phyloP scores from a whole-genome alignment of 2,329 filamentous ascomycete genomes.

The Xylariales sp. region DNA sequence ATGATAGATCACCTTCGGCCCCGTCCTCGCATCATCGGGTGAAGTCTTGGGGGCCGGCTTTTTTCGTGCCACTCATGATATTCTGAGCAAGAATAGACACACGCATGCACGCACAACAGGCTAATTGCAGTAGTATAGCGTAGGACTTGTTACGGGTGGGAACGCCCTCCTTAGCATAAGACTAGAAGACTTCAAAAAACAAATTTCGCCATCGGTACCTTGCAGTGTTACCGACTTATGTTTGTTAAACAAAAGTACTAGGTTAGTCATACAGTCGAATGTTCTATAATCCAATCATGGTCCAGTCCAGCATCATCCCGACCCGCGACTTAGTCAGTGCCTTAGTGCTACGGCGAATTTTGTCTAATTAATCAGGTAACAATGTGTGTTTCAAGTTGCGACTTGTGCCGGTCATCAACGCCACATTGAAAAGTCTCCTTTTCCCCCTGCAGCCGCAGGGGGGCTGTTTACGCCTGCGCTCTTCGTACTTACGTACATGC shows the following conservation, averaged over 20 bases:
- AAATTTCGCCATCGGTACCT: too few relatives aligned
- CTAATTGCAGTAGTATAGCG: background rate
- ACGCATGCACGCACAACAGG: background rate
- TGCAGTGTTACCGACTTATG: too few relatives aligned
- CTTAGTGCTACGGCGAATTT: background rate
- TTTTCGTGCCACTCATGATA: background rate
- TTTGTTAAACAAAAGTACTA: too few relatives aligned
- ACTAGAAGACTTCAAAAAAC: too few relatives aligned
- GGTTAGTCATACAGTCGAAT: too few relatives aligned
- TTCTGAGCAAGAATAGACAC: constrained; percentile 24
- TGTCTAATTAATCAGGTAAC: constrained; percentile 16
- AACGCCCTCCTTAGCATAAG: background rate
- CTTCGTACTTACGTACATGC: background rate
- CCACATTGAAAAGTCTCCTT: constrained; percentile 13
- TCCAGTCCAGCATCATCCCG: background rate
- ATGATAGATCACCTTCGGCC: constrained; percentile 1
- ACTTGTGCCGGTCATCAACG: constrained; percentile 17
- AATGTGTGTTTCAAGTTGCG: constrained; percentile 30
- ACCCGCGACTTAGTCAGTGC: background rate
- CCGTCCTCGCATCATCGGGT: constrained; percentile 2
- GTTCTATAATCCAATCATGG: constrained; percentile 6
- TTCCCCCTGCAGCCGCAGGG: constrained; percentile 30
- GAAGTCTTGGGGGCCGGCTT: background rate
- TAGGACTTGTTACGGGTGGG: background rate
- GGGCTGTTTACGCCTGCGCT: constrained; percentile 16